Evolutionary conservation across 441 rosid genomes (phyloP), one percentile per base, ranked within the genome.

Genomic region (Raphanus hybrid): DNA sequence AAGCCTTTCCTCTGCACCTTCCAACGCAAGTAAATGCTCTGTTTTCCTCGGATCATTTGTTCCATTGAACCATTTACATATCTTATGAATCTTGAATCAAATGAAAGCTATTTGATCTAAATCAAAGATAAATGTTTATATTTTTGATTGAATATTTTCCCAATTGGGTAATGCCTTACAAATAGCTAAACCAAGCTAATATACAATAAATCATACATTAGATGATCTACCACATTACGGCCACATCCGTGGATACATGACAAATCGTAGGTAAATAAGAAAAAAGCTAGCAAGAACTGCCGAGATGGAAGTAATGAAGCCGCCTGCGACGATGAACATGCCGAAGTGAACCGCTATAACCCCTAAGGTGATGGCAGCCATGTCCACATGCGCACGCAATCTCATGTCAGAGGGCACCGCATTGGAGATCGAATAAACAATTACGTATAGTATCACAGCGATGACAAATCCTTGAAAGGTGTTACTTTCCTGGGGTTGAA

Each of bases 1-100:
- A 34, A 87, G 87, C 68, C 89, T 84, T 71, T 84, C 84, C n/a
- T 64, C 59, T 45, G 91, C 89, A 60, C 91, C 91, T 48, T 87
- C 87, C 7, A 84, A 77, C 32, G 80, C 77, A 75, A 79, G 89
- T 26, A 87, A 76, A 69, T 87, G 88, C 67, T 78, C 82, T 43
- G 87, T 87, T 85, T 86, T 86, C 32, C 71, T 84, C 0, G 86
- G 82, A 82, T 87, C 78, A 73, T 73, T 74, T 78, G 66, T 61
- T 61, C 35, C 70, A 67, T 78, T 58, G 39, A 60, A 60, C 52
- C 34, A 71, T 58, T 16, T 3, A 64, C 14, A 64, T 3, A 52
- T 61, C 50, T 54, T 64, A 35, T 20, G 2, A 61, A 29, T 29
- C 34, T 29, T 29, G 34, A 29, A 29, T 29, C 34, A 29, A 4